phyloP scores from a whole-genome alignment of 257 asterid genomes.

The Lycium ferocissimum region DNA sequence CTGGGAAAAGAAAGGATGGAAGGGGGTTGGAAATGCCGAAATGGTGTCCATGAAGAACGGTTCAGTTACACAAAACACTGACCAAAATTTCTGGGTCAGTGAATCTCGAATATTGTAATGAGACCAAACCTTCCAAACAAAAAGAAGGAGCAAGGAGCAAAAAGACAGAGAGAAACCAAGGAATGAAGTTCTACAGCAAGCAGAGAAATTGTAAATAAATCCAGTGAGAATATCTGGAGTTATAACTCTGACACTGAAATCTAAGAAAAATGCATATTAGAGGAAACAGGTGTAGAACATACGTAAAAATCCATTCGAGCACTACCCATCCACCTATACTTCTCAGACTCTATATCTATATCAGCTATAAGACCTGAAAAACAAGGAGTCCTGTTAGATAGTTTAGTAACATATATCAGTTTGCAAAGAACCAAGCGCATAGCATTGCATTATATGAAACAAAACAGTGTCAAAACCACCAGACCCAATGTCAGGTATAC shows the following conservation, averaged over 20 bases:
- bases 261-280: neutral
- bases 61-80: neutral
- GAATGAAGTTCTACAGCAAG: slow-evolving; percentile 21
- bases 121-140: neutral
- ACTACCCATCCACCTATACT: slow-evolving; percentile 99
- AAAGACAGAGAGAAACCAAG: neutral
- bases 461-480: slow-evolving; percentile 16
- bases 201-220: slow-evolving; percentile 9
- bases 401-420: neutral
- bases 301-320: slow-evolving; percentile 93
- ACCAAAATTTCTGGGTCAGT: neutral
- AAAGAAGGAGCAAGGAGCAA: neutral
- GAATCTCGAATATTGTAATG: neutral
- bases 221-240: neutral
- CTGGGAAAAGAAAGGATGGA: slow-evolving; percentile 8
- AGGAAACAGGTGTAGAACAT: slow-evolving; percentile 44
- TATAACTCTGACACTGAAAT: neutral
- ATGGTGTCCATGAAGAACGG: slow-evolving; percentile 14
- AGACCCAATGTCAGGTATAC: slow-evolving; percentile 31
- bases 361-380: slow-evolving; percentile 92
- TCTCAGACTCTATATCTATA: slow-evolving; percentile 96
- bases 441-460: neutral
- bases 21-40: neutral
- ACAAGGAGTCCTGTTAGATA: neutral
- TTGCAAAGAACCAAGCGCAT: neutral